Evolutionary conservation across 495 filamentous ascomycete genomes (phyloP).

Genomic region (Hypoxylon lenormandii): DNA sequence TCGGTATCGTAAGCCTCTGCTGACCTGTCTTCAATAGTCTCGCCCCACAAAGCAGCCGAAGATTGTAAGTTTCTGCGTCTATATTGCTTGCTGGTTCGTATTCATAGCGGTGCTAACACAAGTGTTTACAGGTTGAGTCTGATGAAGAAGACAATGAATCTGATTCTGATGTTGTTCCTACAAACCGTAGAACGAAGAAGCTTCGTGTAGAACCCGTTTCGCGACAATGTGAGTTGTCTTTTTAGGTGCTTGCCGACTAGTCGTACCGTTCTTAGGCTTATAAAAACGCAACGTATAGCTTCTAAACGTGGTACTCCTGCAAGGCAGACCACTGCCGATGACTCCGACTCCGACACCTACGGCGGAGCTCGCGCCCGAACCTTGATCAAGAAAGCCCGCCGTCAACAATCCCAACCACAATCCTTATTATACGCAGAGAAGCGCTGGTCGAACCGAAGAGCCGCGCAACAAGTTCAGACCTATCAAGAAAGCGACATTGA

Average conservation of each 20-base stretch:
- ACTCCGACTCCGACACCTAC: slow-evolving; percentile 79
- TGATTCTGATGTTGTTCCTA: slow-evolving; percentile 70
- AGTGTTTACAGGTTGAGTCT: slow-evolving; percentile 69
- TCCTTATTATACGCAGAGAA: slow-evolving; percentile 75
- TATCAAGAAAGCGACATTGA: slow-evolving; percentile 85
- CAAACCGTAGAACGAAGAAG: slow-evolving; percentile 62
- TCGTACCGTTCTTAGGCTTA: slow-evolving; percentile 43
- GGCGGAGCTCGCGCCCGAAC: slow-evolving; percentile 75
- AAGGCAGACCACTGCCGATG: slow-evolving; percentile 68
- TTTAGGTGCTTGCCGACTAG: background rate
- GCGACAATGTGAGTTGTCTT: slow-evolving; percentile 57
- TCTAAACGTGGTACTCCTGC: slow-evolving; percentile 74
- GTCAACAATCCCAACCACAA: slow-evolving; percentile 70
- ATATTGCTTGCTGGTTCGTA: background rate
- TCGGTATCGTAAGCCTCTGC: slow-evolving; percentile 35
- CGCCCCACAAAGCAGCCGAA: slow-evolving; percentile 64
- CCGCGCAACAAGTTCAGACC: slow-evolving; percentile 79
- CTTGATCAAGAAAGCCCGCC: slow-evolving; percentile 77
- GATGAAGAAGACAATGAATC: slow-evolving; percentile 79
- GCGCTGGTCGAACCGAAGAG: slow-evolving; percentile 89
- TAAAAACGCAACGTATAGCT: slow-evolving; percentile 57
- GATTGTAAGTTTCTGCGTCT: slow-evolving; percentile 58
- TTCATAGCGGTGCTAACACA: slow-evolving; percentile 41
- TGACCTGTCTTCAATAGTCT: slow-evolving; percentile 58
- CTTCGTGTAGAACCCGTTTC: slow-evolving; percentile 64